Base-by-base conservation (phyloP, 2,329 filamentous ascomycete species). In the Tolypocladium tundrense region DNA sequence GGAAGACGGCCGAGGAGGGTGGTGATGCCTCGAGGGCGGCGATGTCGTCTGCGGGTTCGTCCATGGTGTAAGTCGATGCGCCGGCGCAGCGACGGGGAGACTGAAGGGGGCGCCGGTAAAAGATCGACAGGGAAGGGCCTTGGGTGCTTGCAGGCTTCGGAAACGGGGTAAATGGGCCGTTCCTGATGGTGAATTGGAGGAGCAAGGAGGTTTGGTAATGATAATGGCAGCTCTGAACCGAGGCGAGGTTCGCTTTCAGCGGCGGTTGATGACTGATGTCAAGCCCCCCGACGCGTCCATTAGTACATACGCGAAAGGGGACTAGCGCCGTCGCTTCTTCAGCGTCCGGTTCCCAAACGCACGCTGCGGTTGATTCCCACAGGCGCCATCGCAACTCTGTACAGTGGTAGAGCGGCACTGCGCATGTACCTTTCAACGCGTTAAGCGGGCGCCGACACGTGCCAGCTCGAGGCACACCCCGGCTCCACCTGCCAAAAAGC, bases 1-100 rank as follows among this genome's bases (percentile, higher is more conserved):
- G 74, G 73, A 87, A 90, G 60, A 62, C 63, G 40, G 64, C 43
- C 51, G 61, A 60, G 45, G 63, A 52, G 39, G 53, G 53, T 37
- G 55, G 53, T 27, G 58, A n/a, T 50, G 31, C 39, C 31, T 31
- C 53, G 53, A 24, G 37, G 19, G 55, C 31, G 54, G 54, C 57
- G 56, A 41, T 55, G 57, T 24, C 48, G 51, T 54, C 56, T 19
- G n/a, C 41, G 39, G 37, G 52, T 24, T 62, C 57, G 27, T 59
- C 62, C 60, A 64, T 63, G 54, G 55, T n/a, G 40, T 33, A 16
- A 48, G 40, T n/a, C 16, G 48, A 51, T 37, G 48, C 48, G 48
- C 45, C 45, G 45, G 14, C n/a, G 45, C 45, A 27, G 19, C 31
- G 48, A 31, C 48, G 5, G 7, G 31, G 19, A 14, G 48, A 37